Percentiles rank a stretch among this genome's conserved stretches.
Evolutionary conservation across 148 eudicot genomes (phyloP).

Genomic region (Rhododendron ovatum): DNA sequence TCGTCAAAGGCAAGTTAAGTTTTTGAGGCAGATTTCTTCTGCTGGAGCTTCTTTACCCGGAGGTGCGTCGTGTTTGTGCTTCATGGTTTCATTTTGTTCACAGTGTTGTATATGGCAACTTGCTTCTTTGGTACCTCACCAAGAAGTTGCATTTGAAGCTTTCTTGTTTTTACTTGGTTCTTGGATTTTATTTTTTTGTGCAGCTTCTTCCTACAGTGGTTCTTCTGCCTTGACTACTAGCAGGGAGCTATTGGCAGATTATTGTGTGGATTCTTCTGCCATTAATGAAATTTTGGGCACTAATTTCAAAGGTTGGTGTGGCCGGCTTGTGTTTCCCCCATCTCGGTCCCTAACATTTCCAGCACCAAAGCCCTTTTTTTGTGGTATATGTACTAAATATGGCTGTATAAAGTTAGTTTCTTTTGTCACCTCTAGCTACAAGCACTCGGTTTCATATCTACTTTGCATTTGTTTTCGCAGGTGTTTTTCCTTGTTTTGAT

Average conservation of each 20-base stretch:
- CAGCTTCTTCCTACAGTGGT: background rate
- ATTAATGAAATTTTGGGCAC: constrained; percentile 1
- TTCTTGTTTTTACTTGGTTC: background rate
- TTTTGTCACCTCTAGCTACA: background rate
- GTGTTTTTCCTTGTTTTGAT: constrained; percentile 16
- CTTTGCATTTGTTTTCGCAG: constrained; percentile 1
- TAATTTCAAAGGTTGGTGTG: constrained; percentile 25
- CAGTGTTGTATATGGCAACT: too few relatives aligned
- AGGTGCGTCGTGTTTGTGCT: background rate
- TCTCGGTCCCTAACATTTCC: constrained; percentile 9
- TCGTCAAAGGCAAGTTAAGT: background rate
- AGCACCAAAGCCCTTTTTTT: constrained; percentile 17
- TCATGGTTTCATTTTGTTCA: background rate
- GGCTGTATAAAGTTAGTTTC: background rate
- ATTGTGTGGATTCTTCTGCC: constrained; percentile 1
- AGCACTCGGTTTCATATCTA: background rate
- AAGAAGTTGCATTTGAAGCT: background rate
- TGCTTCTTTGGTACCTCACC: background rate
- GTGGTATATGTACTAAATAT: constrained; percentile 1
- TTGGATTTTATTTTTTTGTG: too few relatives aligned
- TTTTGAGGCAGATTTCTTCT: constrained; percentile 6
- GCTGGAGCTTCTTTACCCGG: background rate
- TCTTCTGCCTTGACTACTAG: background rate
- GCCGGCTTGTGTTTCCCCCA: constrained; percentile 16
- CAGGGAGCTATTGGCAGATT: background rate